Base-by-base conservation (phyloP, 2,329 filamentous ascomycete species). In the Colletotrichum camelliae region DNA sequence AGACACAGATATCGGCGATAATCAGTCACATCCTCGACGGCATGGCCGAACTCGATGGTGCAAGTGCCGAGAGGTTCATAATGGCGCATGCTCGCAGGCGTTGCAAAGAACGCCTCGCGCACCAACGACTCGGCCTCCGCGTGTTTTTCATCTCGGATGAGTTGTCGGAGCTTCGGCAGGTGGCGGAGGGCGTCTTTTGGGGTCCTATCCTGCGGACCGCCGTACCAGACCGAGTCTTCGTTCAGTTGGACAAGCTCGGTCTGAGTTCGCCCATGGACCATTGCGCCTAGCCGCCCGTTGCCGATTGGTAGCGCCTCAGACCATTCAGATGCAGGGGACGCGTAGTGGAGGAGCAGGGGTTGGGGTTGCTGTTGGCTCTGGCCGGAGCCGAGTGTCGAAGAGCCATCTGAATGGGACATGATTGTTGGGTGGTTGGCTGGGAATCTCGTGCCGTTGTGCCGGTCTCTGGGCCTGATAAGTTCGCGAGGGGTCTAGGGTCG, bases 211-310 rank as follows among this genome's bases (percentile, higher is more conserved):
- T 86, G 84, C 8, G 81, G 81, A 7, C 83, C 84, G 68, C 86
- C 86, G 75, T 83, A 86, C 85, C 85, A 87, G 21, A 86, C 82
- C 10, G 86, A 87, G 75, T 88, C 86, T 77, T 88, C 87, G 70
- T 88, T 88, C n/a, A 88, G 79, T 37, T 83, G 82, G 21, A 88
- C 80, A 24, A 83, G 79, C 75, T 89, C 87, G 4, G 81, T 77
- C 10, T 57, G 37, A 10, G 76, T 75, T 66, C 74, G 76, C 29
- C 87, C 87, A 77, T 86, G 84, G 37, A 88, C 78, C 85, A 87
- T 87, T 35, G 78, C 78, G 27, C 80, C 80, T 6, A 81, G 74
- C 61, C 86, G 83, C 37, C 87, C 87, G 77, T 88, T 88, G 24
- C 87, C 87, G 70, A 88, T 82, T 15, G 86, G 87, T 4, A 88